Evolutionary conservation across 805 yeast genomes (phyloP).

Genomic region (Yarrowia osloensis): DNA sequence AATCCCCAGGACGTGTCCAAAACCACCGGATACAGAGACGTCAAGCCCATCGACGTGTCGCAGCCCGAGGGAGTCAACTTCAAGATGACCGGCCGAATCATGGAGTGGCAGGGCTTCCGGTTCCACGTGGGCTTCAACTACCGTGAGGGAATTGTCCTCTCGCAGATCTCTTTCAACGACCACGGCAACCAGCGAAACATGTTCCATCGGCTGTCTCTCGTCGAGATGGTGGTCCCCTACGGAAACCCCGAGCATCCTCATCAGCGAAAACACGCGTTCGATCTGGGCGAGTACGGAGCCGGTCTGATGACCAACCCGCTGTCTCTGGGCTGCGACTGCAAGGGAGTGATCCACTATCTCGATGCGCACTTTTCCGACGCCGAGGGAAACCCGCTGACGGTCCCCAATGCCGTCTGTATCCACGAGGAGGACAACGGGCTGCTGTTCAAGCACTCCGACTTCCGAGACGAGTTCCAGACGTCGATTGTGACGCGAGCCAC

Average conservation of each 20-base stretch:
- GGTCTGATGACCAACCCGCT: slow-evolving; percentile 83
- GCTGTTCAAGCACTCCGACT: slow-evolving; percentile 79
- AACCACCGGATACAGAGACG: slow-evolving; percentile 64
- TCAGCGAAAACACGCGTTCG: slow-evolving; percentile 83
- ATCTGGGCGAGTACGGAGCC: slow-evolving; percentile 86
- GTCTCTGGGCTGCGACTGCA: slow-evolving; percentile 79
- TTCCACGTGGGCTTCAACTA: slow-evolving; percentile 83
- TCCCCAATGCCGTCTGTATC: slow-evolving; percentile 77
- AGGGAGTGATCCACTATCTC: slow-evolving; percentile 79
- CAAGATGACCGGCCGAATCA: slow-evolving; percentile 64
- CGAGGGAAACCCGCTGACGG: slow-evolving; percentile 66
- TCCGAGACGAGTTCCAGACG: slow-evolving; percentile 76
- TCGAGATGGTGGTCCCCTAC: slow-evolving; percentile 85
- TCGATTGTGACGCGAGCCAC: slow-evolving; percentile 65
- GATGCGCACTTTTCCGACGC: slow-evolving; percentile 75
- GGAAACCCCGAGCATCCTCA: slow-evolving; percentile 80
- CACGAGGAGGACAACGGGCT: slow-evolving; percentile 87
- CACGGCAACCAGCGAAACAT: slow-evolving; percentile 51
- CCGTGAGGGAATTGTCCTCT: slow-evolving; percentile 80
- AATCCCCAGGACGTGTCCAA: slow-evolving; percentile 64
- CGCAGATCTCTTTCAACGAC: slow-evolving; percentile 72
- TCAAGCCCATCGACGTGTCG: slow-evolving; percentile 66
- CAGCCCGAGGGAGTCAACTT: slow-evolving; percentile 86
- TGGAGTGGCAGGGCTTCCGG: slow-evolving; percentile 76
- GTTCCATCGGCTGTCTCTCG: slow-evolving; percentile 74